These are phyloP conservation scores for Monosporascus sp. DNA, from an alignment of 2,329 filamentous ascomycete genomes.

Conservation along the genomic window DNA sequence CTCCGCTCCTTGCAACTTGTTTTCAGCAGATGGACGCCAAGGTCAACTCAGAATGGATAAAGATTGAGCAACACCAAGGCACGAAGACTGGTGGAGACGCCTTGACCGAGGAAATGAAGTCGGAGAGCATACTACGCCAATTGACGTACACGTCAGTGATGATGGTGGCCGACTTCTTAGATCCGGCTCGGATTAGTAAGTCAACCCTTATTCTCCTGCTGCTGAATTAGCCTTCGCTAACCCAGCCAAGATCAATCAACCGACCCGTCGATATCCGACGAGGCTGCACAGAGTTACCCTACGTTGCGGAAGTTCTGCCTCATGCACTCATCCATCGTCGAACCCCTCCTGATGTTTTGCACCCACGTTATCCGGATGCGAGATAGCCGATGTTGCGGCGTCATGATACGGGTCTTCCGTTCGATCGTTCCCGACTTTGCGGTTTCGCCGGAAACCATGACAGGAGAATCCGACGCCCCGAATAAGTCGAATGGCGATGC, in stretches of 20 bases:
- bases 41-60: constrained; percentile 81
- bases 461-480: constrained; percentile 1
- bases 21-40: constrained; percentile 86
- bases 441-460: constrained; percentile 5
- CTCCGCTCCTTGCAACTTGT: constrained; percentile 73
- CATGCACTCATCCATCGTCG: constrained; percentile 69
- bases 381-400: constrained; percentile 81
- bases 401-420: constrained; percentile 81
- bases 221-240: background rate
- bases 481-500: constrained; percentile 25
- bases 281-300: constrained; percentile 37
- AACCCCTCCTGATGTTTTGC: constrained; percentile 86
- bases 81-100: constrained; percentile 67
- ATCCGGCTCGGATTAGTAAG: constrained; percentile 64
- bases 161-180: constrained; percentile 84
- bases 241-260: constrained; percentile 16
- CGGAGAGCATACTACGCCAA: constrained; percentile 89
- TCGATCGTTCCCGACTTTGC: constrained; percentile 77
- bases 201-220: constrained; percentile 3
- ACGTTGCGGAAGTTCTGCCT: constrained; percentile 80
- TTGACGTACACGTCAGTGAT: constrained; percentile 88
- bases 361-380: constrained; percentile 85
- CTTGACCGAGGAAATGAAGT: constrained; percentile 94
- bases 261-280: constrained; percentile 13
- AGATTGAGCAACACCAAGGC: constrained; percentile 59